phyloP scores from a whole-genome alignment of 1,139 yeast species.

The Pichia sp. region DNA sequence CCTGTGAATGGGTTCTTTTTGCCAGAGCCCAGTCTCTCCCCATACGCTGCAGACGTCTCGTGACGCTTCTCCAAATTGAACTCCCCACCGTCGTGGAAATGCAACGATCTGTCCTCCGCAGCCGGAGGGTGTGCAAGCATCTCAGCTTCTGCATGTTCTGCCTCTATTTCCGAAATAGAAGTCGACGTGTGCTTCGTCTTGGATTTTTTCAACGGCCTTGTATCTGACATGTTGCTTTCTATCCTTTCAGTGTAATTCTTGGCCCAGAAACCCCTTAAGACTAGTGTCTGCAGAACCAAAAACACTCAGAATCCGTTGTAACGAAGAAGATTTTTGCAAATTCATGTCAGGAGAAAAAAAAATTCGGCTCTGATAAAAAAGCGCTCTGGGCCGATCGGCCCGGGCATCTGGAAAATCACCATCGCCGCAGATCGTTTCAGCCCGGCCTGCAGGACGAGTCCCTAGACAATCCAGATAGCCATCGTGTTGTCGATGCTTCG shows the following conservation, averaged over 20 bases:
- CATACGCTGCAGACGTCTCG: constrained; percentile 70
- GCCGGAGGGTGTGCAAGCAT: constrained; percentile 38
- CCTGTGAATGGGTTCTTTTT: constrained; percentile 78
- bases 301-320: too few species aligned
- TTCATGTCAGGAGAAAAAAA: neutral
- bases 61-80: constrained; percentile 55
- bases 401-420: neutral
- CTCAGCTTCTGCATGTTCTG: constrained; percentile 52
- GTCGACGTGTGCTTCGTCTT: constrained; percentile 32
- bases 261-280: too few species aligned
- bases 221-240: constrained; percentile 66
- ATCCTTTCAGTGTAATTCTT: constrained; percentile 10
- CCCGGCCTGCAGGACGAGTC: neutral
- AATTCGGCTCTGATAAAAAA: neutral
- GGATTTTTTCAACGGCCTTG: constrained; percentile 39
- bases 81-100: constrained; percentile 50
- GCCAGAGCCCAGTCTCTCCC: constrained; percentile 60
- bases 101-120: constrained; percentile 24
- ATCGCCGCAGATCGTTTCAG: neutral
- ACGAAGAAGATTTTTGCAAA: neutral
- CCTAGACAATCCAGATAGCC: neutral
- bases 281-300: neutral
- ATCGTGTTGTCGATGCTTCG: too few species aligned
- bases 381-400: neutral
- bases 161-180: constrained; percentile 51